These are phyloP conservation scores for Hyaloscypha variabilis DNA, from an alignment of 495 filamentous ascomycete species.

Conservation along the genomic window DNA sequence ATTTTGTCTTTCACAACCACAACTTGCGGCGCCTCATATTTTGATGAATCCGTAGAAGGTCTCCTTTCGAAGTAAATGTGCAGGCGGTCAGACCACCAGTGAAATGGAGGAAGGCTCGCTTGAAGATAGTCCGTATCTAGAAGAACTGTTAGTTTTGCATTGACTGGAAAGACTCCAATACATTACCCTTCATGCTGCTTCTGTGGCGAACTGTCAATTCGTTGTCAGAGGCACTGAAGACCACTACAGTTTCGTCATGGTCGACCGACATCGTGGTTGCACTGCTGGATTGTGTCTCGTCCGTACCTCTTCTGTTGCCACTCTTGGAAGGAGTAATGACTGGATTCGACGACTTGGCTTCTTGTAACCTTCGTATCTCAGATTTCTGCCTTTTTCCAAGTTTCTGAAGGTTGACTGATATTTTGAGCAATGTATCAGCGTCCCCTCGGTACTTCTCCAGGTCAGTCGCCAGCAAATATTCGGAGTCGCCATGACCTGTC, in stretches of 20 bases:
- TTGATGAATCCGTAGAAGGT: not conserved
- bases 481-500: not conserved
- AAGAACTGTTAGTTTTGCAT: not conserved
- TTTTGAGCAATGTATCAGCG: not conserved
- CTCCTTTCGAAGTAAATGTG: not conserved
- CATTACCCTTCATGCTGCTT: not conserved
- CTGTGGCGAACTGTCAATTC: not conserved
- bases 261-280: not conserved
- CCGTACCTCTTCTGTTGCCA: not conserved
- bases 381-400: not conserved
- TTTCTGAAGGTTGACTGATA: not conserved
- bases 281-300: not conserved
- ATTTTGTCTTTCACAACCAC: not conserved
- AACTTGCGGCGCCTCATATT: not conserved
- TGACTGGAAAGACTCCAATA: not conserved
- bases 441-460: not conserved
- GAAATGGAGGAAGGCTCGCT: not conserved
- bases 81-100: not conserved
- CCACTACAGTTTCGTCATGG: not conserved
- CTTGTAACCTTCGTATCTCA: not conserved
- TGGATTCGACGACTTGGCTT: not conserved
- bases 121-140: not conserved
- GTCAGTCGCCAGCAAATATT: not conserved
- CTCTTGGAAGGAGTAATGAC: not conserved
- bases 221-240: slow-evolving; percentile 4